These are phyloP conservation scores for Rhizopogon vinicolor DNA, from an alignment of 768 basidiomycete species.

Conservation along the genomic window DNA sequence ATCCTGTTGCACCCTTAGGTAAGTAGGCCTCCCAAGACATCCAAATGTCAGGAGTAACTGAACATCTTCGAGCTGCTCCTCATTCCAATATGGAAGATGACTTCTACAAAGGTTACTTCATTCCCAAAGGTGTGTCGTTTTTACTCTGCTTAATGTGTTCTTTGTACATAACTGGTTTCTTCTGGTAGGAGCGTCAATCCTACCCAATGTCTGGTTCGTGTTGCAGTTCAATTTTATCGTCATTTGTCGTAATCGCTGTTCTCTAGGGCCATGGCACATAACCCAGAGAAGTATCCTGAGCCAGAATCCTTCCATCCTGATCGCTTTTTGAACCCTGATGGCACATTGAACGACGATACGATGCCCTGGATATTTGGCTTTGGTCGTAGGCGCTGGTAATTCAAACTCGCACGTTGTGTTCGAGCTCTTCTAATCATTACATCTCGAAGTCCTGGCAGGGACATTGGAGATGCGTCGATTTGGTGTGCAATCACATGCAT, in stretches of 20 bases:
- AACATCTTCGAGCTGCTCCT: slow-evolving; percentile 10
- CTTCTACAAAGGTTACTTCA: slow-evolving; percentile 19
- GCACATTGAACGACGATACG: slow-evolving; percentile 5
- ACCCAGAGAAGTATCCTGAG: slow-evolving; percentile 8
- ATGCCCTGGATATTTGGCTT: slow-evolving; percentile 11
- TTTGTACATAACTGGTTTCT: background rate
- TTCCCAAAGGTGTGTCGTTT: slow-evolving; percentile 24
- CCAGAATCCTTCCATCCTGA: slow-evolving; percentile 5
- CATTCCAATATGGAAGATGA: slow-evolving; percentile 17
- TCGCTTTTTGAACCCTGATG: slow-evolving; percentile 9
- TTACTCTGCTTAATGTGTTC: background rate
- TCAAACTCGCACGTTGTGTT: background rate
- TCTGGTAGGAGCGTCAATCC: slow-evolving; percentile 4
- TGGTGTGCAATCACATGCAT: slow-evolving; percentile 8
- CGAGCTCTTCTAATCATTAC: background rate
- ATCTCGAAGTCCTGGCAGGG: background rate
- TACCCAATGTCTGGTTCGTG: slow-evolving; percentile 10
- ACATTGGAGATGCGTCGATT: slow-evolving; percentile 3
- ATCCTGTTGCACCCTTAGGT: background rate
- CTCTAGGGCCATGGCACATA: slow-evolving; percentile 9
- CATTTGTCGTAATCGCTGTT: background rate
- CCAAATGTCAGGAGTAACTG: background rate
- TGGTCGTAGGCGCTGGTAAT: slow-evolving; percentile 7
- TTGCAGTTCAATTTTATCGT: background rate
- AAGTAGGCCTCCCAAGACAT: background rate